These are phyloP conservation scores for Termitomyces sp. DNA, from an alignment of 1,284 basidiomycete species.

Conservation along the genomic window DNA sequence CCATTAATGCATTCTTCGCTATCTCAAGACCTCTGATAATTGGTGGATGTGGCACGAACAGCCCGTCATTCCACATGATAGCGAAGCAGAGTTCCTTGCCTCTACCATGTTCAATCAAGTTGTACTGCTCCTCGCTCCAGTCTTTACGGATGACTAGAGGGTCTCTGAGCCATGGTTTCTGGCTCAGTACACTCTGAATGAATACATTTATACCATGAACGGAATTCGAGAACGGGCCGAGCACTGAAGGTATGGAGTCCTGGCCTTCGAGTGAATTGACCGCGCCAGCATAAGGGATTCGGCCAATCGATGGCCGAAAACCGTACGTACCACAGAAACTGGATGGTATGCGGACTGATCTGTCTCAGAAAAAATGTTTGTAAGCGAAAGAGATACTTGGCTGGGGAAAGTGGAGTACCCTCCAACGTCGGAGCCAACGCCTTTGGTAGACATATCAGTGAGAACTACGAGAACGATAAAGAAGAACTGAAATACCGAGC, in stretches of 20 bases:
- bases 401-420: constrained; percentile 22
- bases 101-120: constrained; percentile 50
- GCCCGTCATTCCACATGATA: constrained; percentile 55
- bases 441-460: constrained; percentile 12
- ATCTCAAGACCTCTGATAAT: constrained; percentile 57
- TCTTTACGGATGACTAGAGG: constrained; percentile 56
- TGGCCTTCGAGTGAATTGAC: constrained; percentile 64
- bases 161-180: constrained; percentile 65
- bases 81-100: constrained; percentile 57
- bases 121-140: constrained; percentile 60
- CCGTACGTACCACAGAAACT: constrained; percentile 65
- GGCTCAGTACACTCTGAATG: constrained; percentile 50
- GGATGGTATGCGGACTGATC: constrained; percentile 69
- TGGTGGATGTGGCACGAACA: constrained; percentile 65
- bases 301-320: constrained; percentile 64
- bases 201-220: constrained; percentile 61
- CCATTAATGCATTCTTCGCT: constrained; percentile 51
- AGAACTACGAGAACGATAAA: neutral
- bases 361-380: constrained; percentile 17
- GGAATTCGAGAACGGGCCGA: constrained; percentile 64
- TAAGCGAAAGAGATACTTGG: neutral
- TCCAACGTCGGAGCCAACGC: constrained; percentile 34
- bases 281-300: constrained; percentile 66
- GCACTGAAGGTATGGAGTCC: constrained; percentile 64
- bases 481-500: constrained; percentile 19